phyloP scores from a whole-genome alignment of 805 yeast species.

The Saturnispora kantuleensis region DNA sequence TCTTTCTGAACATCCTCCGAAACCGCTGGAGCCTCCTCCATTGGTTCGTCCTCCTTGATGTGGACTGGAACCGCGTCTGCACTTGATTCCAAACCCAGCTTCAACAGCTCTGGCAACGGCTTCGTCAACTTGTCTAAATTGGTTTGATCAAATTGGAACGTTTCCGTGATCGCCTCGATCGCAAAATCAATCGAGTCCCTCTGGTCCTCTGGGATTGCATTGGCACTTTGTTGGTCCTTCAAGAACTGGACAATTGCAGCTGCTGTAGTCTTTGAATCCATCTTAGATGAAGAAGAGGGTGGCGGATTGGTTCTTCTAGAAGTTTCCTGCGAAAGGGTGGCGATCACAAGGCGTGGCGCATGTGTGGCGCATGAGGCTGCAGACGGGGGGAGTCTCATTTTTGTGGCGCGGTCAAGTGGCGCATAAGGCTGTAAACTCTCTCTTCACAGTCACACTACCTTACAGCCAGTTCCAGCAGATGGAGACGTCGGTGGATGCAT shows the following conservation, averaged over 20 bases:
- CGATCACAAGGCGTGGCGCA: too few species aligned
- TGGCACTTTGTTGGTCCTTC: constrained; percentile 24
- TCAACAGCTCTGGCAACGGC: constrained; percentile 10
- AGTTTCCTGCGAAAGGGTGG: neutral
- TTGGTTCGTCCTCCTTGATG: constrained; percentile 31
- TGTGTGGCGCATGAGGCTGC: too few species aligned
- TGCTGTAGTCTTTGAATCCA: constrained; percentile 50
- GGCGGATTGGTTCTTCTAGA: neutral
- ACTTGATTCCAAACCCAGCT: constrained; percentile 11
- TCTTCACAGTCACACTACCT: too few species aligned
- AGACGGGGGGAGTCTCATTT: too few species aligned
- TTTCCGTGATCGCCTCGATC: constrained; percentile 82
- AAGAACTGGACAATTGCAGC: constrained; percentile 67
- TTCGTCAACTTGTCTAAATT: constrained; percentile 18
- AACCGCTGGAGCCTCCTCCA: constrained; percentile 16
- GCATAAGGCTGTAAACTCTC: too few species aligned
- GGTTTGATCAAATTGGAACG: constrained; percentile 48
- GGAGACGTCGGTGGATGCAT: constrained; percentile 59
- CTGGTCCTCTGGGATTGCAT: constrained; percentile 66
- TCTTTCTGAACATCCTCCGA: constrained; percentile 40
- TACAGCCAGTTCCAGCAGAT: neutral
- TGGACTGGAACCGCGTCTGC: constrained; percentile 28
- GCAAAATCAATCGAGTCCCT: constrained; percentile 90
- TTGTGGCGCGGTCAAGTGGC: too few species aligned
- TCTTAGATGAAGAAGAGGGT: neutral